phyloP scores from a whole-genome alignment of 192 early-diverging fungal species.

The Coemansia sp. region DNA sequence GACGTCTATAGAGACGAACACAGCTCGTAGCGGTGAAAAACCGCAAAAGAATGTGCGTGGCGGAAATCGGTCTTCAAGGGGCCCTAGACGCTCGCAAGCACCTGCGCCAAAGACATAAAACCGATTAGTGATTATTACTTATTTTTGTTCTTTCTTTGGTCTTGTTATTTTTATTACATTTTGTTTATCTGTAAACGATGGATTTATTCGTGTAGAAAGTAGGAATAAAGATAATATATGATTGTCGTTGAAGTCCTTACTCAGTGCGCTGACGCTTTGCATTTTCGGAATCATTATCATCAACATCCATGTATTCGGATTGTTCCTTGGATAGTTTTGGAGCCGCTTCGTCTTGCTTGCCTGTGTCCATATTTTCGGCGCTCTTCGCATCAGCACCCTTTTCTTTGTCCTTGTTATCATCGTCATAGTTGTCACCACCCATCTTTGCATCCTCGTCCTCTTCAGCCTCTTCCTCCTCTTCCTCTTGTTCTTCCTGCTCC shows the following conservation, averaged over 20 bases:
- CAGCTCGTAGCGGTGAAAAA: neutral
- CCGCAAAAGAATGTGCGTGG: conserved; percentile 1
- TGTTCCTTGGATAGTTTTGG: neutral
- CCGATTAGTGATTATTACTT: neutral
- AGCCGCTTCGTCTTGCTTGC: neutral
- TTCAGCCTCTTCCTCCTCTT: conserved; percentile 7
- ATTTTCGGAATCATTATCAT: conserved; percentile 2
- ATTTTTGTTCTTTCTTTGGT: neutral
- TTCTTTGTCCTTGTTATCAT: neutral
- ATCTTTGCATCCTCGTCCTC: conserved; percentile 10
- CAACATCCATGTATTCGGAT: conserved; percentile 9
- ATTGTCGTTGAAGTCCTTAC: neutral
- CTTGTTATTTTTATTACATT: neutral
- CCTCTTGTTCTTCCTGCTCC: conserved; percentile 5
- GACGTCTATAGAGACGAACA: neutral
- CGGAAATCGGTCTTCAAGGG: conserved; percentile 1
- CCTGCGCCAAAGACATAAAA: neutral
- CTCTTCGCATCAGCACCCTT: neutral
- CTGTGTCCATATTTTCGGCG: neutral
- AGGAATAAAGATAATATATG: neutral
- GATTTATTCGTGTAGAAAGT: neutral
- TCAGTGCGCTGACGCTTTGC: conserved; percentile 19
- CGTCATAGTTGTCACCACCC: neutral
- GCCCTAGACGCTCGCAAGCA: neutral
- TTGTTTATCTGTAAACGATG: neutral